A percentile compares a stretch with the other conserved stretches of the same genome.
phyloP scores from a whole-genome alignment of 371 early-diverging fungal species.

The Capniomyces stellatus region DNA sequence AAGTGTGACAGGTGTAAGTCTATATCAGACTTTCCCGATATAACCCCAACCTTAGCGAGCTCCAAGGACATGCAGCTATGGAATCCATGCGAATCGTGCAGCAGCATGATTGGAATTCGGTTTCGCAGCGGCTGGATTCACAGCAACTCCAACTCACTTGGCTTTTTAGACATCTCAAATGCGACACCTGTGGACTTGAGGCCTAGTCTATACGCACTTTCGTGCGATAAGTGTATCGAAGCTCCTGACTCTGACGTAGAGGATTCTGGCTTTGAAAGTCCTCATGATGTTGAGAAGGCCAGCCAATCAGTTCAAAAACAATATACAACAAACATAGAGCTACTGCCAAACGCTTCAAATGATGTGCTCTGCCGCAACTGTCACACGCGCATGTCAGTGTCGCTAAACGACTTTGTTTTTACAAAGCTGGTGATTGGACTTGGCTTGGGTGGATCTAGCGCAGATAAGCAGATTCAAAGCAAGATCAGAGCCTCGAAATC shows the following conservation, averaged over 20 bases:
- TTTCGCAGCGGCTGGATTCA: constrained; percentile 40
- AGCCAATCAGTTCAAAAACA: constrained; percentile 4
- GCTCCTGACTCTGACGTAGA: not conserved
- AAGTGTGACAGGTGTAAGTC: constrained; percentile 57
- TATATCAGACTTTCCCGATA: constrained; percentile 31
- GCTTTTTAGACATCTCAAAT: constrained; percentile 51
- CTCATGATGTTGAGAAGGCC: not conserved
- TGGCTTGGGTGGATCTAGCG: constrained; percentile 15
- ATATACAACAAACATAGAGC: constrained; percentile 10
- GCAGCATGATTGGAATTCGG: constrained; percentile 34
- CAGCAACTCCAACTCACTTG: constrained; percentile 32
- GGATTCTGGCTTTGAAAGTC: not conserved
- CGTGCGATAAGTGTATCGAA: constrained; percentile 32
- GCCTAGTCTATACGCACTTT: constrained; percentile 38
- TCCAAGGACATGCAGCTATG: constrained; percentile 32
- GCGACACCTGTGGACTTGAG: constrained; percentile 46
- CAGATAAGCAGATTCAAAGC: constrained; percentile 12
- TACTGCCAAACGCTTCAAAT: constrained; percentile 9
- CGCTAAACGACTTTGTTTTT: constrained; percentile 29
- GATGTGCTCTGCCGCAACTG: constrained; percentile 33
- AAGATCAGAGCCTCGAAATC: not conserved
- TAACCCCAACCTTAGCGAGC: constrained; percentile 19
- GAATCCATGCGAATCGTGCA: constrained; percentile 47
- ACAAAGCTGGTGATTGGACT: constrained; percentile 28
- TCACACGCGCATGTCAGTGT: constrained; percentile 27